Evolutionary conservation across 129 eudicot genomes (phyloP).

Genomic region (Pseudognaphalium luteoalbum): DNA sequence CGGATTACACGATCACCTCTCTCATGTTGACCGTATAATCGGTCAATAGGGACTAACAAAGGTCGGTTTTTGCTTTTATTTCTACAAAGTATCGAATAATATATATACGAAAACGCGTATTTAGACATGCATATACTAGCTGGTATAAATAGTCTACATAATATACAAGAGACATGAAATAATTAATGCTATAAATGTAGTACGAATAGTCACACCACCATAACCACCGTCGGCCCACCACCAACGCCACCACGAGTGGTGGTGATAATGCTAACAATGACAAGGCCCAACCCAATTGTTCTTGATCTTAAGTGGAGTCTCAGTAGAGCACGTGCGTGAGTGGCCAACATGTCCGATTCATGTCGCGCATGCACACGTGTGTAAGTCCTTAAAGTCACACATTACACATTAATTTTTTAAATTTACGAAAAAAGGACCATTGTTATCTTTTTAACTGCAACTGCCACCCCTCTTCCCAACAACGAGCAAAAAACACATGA

Average conservation of each 20-base stretch:
- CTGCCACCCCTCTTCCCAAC: conserved; percentile 13
- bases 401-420: background rate
- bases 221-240: conserved; percentile 33
- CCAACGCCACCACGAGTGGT: conserved; percentile 28
- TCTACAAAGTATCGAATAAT: no score
- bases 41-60: no score
- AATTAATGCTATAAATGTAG: background rate
- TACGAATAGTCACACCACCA: conserved; percentile 20
- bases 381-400: conserved; percentile 28
- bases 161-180: conserved; percentile 7
- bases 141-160: background rate
- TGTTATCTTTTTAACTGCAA: conserved; percentile 13
- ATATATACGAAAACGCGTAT: no score
- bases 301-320: conserved; percentile 8
- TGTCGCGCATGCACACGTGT: conserved; percentile 43
- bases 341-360: conserved; percentile 35
- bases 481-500: conserved; percentile 1
- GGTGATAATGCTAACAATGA: conserved; percentile 33
- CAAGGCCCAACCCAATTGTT: conserved; percentile 23
- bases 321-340: conserved; percentile 25
- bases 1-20: no score
- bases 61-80: no score
- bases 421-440: conserved; percentile 20
- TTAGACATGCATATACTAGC: no score
- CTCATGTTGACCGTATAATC: no score